Evolutionary conservation across 441 rosid species (phyloP), one percentile per base, ranked within the genome.

Genomic region (Pelargonium myrrhifolium): DNA sequence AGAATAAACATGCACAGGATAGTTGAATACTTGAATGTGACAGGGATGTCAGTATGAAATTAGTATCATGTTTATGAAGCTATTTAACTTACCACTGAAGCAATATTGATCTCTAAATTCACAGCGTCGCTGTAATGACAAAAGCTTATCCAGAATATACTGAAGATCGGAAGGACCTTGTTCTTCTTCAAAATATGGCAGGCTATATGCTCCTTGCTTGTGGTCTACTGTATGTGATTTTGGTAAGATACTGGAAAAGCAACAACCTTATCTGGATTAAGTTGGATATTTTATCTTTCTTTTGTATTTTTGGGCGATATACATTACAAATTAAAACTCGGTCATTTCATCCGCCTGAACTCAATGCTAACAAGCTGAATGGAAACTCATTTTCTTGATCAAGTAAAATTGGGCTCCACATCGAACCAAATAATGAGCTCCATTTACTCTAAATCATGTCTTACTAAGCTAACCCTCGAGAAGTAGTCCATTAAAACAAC

Each of bases 111-210:
- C 10, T 56, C 62, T 56, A 18, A 17, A 20, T 56, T 21, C n/a
- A 21, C 31, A 56, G 62, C n/a, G 62, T 56, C 21, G 62, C 62
- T 21, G 62, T 56, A 7, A 56, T 56, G 62, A 56, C 62, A 56
- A 56, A 26, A 26, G 62, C 62, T 20, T 56, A 58, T 22, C 62
- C 62, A 21, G 62, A 58, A 12, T 58, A 58, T 22, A 22, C 62
- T 22, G 31, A 28, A 22, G 62, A 58, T 12, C 31, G 62, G 7
- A 58, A 58, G 62, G n/a, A 26, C 9, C 62, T 58, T 22, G 4
- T 58, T 58, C 62, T 58, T 9, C 21, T 58, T 14, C 62, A 58
- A 56, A 12, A 20, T 56, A 56, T 56, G 8, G 62, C 62, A 56
- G 24, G 28, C 14, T 58, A 58, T 22, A 58, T 58, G 62, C 62